Conservation (phyloP, 148 eudicot genomes). For the Gaultheria prostrata region DNA sequence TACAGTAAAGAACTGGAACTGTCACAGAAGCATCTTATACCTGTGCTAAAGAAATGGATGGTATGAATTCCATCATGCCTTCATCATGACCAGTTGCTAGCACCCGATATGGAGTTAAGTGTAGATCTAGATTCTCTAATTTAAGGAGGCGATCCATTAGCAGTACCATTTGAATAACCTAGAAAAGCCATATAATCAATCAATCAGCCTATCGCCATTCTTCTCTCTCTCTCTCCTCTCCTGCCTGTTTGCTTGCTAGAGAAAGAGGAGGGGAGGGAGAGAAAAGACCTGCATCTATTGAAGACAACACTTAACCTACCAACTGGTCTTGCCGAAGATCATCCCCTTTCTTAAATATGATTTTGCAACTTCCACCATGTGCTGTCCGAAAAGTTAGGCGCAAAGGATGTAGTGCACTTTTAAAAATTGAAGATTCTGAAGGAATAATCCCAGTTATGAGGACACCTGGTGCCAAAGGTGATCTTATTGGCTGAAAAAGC, state of each 20-base stretch:
- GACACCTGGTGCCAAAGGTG: conserved; percentile 79
- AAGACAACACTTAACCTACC: conserved; percentile 38
- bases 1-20: not conserved
- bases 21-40: conserved; percentile 31
- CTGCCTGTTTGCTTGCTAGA: not conserved
- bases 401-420: conserved; percentile 88
- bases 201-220: not conserved
- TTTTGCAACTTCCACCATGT: conserved; percentile 75
- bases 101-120: conserved; percentile 92
- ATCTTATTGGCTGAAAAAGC: conserved; percentile 75
- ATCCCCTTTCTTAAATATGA: conserved; percentile 96
- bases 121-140: conserved; percentile 93
- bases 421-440: conserved; percentile 82
- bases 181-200: conserved; percentile 21
- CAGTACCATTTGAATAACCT: conserved; percentile 97
- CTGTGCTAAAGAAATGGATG: conserved; percentile 95
- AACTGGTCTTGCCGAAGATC: conserved; percentile 98
- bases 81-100: conserved; percentile 97
- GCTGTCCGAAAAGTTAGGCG: conserved; percentile 82
- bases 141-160: conserved; percentile 97
- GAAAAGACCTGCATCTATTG: not conserved
- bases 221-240: not conserved
- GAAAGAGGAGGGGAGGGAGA: not conserved
- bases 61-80: conserved; percentile 97
- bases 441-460: conserved; percentile 92